Evolutionary conservation across 768 basidiomycete genomes (phyloP).

Genomic region (Naematelia encephala): DNA sequence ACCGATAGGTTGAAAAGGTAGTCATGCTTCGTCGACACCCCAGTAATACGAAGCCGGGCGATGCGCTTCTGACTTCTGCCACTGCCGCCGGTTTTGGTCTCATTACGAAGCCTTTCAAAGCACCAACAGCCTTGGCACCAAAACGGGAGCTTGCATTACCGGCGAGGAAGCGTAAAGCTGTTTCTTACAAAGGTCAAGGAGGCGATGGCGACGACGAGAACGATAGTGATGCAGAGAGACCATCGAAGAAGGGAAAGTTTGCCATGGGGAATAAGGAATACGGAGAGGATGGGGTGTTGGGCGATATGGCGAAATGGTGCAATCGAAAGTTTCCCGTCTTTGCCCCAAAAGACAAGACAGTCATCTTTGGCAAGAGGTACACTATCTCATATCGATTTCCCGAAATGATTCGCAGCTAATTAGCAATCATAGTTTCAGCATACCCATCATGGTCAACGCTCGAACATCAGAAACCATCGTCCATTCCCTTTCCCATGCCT

Average conservation of each 20-base stretch:
- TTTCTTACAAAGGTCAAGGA: constrained; percentile 66
- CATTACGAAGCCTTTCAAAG: constrained; percentile 49
- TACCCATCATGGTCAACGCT: constrained; percentile 59
- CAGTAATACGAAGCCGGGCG: constrained; percentile 23
- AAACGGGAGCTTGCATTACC: constrained; percentile 26
- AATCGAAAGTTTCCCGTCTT: constrained; percentile 59
- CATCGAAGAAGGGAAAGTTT: constrained; percentile 65
- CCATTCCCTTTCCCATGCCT: constrained; percentile 63
- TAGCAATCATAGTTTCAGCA: constrained; percentile 65
- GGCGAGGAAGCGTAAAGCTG: constrained; percentile 74
- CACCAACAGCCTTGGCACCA: constrained; percentile 34
- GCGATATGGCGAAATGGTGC: constrained; percentile 55
- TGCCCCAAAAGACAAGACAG: constrained; percentile 42
- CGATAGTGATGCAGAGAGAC: constrained; percentile 52
- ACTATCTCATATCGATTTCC: constrained; percentile 3
- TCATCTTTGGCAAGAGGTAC: constrained; percentile 47
- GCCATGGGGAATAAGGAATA: constrained; percentile 59
- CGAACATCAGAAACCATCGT: constrained; percentile 32
- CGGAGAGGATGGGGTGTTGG: constrained; percentile 63
- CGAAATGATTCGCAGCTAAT: not conserved
- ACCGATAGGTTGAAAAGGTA: not conserved
- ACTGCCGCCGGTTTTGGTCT: constrained; percentile 50
- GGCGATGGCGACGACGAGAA: constrained; percentile 58
- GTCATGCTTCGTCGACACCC: constrained; percentile 41
- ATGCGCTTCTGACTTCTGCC: constrained; percentile 36